Conservation (phyloP, 345 rosid species). For the Boechera retrofracta region DNA sequence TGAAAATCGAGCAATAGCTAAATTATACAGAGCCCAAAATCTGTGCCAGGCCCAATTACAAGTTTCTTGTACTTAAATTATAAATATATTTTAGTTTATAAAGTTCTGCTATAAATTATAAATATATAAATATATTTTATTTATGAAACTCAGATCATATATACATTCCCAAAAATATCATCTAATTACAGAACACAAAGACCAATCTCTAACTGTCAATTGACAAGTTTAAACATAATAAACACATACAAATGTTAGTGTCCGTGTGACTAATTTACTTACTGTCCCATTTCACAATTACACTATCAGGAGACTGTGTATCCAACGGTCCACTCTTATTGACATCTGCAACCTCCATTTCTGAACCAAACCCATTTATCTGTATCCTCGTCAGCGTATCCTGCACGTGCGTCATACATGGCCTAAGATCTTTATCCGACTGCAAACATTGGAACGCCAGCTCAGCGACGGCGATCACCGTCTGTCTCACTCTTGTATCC, state of each 20-base stretch:
- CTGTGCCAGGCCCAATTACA: background rate
- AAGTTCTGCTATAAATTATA: too few relatives aligned
- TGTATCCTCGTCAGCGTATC: constrained; percentile 55
- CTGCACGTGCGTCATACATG: constrained; percentile 64
- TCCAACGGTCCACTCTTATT: constrained; percentile 47
- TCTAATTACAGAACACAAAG: constrained; percentile 24
- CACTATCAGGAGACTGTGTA: constrained; percentile 58
- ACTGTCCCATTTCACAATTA: constrained; percentile 61
- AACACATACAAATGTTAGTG: constrained; percentile 38
- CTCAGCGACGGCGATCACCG: constrained; percentile 75
- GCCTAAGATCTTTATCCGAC: constrained; percentile 68
- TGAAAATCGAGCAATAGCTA: background rate
- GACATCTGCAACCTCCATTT: constrained; percentile 49
- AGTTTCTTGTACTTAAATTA: too few relatives aligned
- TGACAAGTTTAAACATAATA: constrained; percentile 5
- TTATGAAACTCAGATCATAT: constrained; percentile 31
- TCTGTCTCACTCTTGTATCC: constrained; percentile 52
- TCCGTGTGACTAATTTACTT: constrained; percentile 30
- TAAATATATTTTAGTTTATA: too few relatives aligned
- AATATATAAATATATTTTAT: background rate
- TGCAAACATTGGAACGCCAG: constrained; percentile 87
- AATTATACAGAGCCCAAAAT: background rate
- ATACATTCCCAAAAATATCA: constrained; percentile 35
- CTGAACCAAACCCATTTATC: constrained; percentile 31
- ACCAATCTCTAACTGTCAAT: constrained; percentile 32